Conservation (phyloP, 768 basidiomycete genomes). For the Trichaptum fuscoviolaceum region DNA sequence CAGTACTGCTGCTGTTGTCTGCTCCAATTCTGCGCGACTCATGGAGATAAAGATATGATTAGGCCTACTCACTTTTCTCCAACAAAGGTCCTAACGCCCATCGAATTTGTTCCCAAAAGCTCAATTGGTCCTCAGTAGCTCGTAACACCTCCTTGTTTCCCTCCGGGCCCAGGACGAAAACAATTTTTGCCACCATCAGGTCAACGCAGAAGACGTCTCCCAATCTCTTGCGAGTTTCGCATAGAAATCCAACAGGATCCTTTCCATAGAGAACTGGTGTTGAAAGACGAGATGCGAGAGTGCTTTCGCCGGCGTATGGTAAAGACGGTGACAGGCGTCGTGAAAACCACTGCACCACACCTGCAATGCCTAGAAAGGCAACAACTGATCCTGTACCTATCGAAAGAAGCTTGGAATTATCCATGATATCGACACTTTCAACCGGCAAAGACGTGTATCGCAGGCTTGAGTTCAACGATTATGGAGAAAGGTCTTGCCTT, state of each 20-base stretch:
- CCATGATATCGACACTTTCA: not conserved
- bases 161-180: not conserved
- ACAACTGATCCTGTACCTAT: not conserved
- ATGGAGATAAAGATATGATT: not conserved
- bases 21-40: no score
- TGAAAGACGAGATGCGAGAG: not conserved
- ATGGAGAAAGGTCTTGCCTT: no score
- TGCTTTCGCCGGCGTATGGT: not conserved
- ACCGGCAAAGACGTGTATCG: no score
- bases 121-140: slow-evolving; percentile 2
- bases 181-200: not conserved
- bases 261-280: not conserved
- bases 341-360: not conserved
- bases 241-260: slow-evolving; percentile 4
- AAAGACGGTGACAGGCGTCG: not conserved
- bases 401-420: not conserved
- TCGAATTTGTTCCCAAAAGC: slow-evolving; percentile 1
- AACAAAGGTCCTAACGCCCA: not conserved
- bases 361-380: not conserved
- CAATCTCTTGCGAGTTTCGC: not conserved
- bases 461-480: no score
- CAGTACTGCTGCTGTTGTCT: no score
- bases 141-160: slow-evolving; percentile 4
- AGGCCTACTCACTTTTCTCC: not conserved
- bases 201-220: slow-evolving; percentile 3